phyloP scores from a whole-genome alignment of 1,284 basidiomycete genomes.

The Sporisorium sorghi region DNA sequence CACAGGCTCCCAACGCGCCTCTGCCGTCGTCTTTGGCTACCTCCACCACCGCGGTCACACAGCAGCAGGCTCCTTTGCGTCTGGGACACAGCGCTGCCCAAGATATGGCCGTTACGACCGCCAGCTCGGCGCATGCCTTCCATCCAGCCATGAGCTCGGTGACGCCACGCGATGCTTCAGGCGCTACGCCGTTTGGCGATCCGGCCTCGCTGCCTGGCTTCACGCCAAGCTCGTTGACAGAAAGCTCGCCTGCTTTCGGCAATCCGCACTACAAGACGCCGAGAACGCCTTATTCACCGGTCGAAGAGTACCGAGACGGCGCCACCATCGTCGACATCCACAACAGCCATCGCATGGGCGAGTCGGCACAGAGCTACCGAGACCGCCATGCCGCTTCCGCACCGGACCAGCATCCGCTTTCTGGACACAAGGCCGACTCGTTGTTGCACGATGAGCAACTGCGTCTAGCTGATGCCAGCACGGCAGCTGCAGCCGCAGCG shows the following conservation, averaged over 20 bases:
- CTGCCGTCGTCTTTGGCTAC: not conserved
- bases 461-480: slow-evolving; percentile 33
- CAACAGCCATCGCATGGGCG: slow-evolving; percentile 4
- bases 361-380: slow-evolving; percentile 11
- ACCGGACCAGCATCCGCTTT: slow-evolving; percentile 1
- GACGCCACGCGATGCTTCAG: slow-evolving; percentile 37
- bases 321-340: slow-evolving; percentile 42
- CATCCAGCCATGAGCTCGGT: slow-evolving; percentile 21
- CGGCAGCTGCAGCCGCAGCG: slow-evolving; percentile 32
- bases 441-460: slow-evolving; percentile 12
- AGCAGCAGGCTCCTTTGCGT: not conserved
- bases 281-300: slow-evolving; percentile 58
- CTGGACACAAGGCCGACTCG: slow-evolving; percentile 5
- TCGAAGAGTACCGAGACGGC: slow-evolving; percentile 51
- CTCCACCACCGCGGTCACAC: not conserved
- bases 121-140: slow-evolving; percentile 17
- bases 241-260: slow-evolving; percentile 61
- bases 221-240: slow-evolving; percentile 60
- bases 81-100: not conserved
- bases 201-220: slow-evolving; percentile 62
- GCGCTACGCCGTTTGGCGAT: slow-evolving; percentile 45
- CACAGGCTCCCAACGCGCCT: slow-evolving; percentile 10
- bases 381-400: slow-evolving; percentile 13
- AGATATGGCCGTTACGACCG: not conserved
- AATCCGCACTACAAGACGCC: slow-evolving; percentile 55